Conservation (phyloP, 1,284 basidiomycete species). For the Apiotrichum sp. region DNA sequence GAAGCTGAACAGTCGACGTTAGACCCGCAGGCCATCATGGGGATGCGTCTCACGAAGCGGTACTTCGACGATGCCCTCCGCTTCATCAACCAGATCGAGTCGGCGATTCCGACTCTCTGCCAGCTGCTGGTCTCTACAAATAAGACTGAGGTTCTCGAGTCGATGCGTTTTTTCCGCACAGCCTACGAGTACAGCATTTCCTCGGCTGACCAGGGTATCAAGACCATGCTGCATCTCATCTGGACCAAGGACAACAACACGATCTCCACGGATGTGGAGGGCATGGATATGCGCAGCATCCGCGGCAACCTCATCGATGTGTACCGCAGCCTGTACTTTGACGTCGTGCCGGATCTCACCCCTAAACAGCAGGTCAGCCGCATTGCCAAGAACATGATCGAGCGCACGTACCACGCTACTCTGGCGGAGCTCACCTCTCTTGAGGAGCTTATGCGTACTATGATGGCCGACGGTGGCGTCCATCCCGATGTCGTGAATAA, state of each 20-base stretch:
- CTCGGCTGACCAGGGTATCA: conserved; percentile 69
- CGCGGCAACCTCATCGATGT: conserved; percentile 82
- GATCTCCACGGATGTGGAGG: conserved; percentile 53
- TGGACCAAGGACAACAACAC: conserved; percentile 93
- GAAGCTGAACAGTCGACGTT: conserved; percentile 61
- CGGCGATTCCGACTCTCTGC: conserved; percentile 66
- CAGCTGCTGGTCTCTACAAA: conserved; percentile 81
- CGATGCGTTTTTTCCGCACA: conserved; percentile 90
- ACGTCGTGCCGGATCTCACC: conserved; percentile 59
- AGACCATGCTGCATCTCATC: conserved; percentile 94
- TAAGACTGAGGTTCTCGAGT: conserved; percentile 89
- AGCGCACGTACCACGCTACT: conserved; percentile 85
- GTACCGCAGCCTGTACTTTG: conserved; percentile 85
- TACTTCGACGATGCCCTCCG: conserved; percentile 81
- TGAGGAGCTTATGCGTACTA: conserved; percentile 90
- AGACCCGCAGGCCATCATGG: conserved; percentile 58
- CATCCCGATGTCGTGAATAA: conserved; percentile 79
- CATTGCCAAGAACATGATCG: conserved; percentile 98
- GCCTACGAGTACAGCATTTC: conserved; percentile 77
- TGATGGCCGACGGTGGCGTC: conserved; percentile 74
- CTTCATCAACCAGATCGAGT: conserved; percentile 79
- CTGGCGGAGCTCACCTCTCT: conserved; percentile 92
- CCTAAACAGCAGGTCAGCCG: conserved; percentile 81
- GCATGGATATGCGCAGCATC: conserved; percentile 82
- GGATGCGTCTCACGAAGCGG: conserved; percentile 72